Base-by-base conservation (phyloP, 345 rosid genomes). In the Heritiera fomes region DNA sequence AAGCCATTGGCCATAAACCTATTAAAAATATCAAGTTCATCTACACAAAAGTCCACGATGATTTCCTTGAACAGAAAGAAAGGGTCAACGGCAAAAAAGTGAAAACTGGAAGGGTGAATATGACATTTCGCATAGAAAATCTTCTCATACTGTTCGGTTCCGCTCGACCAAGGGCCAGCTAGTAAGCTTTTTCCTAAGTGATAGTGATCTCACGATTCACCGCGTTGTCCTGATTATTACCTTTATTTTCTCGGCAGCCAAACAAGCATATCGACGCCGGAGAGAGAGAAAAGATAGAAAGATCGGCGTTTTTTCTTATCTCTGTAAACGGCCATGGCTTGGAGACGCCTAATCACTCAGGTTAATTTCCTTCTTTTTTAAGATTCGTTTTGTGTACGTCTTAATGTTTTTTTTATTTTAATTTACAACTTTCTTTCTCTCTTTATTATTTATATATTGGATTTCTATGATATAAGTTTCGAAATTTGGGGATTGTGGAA, bases 301-400 rank as follows among this genome's bases (percentile, higher is more conserved):
- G 78, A 82, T 82, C 82, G 76, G 70, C 59, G 38, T 34, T 45
- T 60, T 65, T 72, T 53, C 55, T 46, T 70, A 67, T 77, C 76
- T 69, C 47, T 60, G 23, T 5, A 67, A 34, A 55, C 49, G 85
- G 80, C 81, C 80, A 95, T 95, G 99, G 98, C 97, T 90, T 95
- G 94, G 97, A 88, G 96, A 84, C 92, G 88, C 77, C 80, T 95
- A 76, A 86, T 95, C 85, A 81, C 97, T 43, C 88, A 93, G 96
- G 98, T 93, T 76, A n/a, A 77, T n/a, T 68, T 66, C 55, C 56
- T 23, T 28, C 1, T 49, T 20, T 49, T 17, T 41, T 9, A 5
- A 17, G 41, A 40, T 23, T 58, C 32, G n/a, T 58, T 71, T 3
- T 72, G 13, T 43, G 11, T 49, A 20, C 53, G 17, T 70, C 43